Evolutionary conservation across 345 rosid genomes (phyloP).

Genomic region (Pistacia integerrima): DNA sequence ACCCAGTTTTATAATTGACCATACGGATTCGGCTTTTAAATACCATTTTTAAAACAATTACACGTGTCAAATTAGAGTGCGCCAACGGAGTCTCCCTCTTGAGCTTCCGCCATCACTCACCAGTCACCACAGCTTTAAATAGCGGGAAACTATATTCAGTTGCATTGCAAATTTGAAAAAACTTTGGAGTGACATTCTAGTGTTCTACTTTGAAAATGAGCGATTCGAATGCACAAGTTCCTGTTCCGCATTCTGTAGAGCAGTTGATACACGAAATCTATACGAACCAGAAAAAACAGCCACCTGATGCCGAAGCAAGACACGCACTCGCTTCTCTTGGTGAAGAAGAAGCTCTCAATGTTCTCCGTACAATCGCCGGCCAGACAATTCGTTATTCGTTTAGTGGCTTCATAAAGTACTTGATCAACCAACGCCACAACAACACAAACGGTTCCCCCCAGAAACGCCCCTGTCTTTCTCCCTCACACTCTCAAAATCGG

Average conservation of each 20-base stretch:
- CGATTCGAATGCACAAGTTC: neutral
- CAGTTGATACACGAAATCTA: constrained; percentile 39
- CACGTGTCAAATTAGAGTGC: too few species aligned
- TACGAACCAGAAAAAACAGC: constrained; percentile 27
- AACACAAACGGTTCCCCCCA: neutral
- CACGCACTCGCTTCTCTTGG: constrained; percentile 30
- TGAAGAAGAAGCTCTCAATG: constrained; percentile 37
- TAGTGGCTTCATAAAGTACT: constrained; percentile 2
- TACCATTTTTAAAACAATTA: too few species aligned
- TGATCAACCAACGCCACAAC: neutral
- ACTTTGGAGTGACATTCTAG: too few species aligned
- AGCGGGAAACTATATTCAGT: too few species aligned
- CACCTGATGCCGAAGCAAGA: constrained; percentile 26
- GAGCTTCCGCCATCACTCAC: too few species aligned
- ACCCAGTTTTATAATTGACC: too few species aligned
- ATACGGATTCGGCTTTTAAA: too few species aligned
- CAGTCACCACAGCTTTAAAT: too few species aligned
- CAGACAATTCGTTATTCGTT: neutral
- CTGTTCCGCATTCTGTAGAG: constrained; percentile 45
- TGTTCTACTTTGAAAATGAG: neutral
- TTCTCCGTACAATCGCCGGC: constrained; percentile 22
- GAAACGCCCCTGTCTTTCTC: neutral
- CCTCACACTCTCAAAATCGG: neutral
- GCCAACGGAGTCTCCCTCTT: too few species aligned
- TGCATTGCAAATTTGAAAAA: too few species aligned